Conservation (phyloP, 345 rosid genomes). For the Citrus hindsii region DNA sequence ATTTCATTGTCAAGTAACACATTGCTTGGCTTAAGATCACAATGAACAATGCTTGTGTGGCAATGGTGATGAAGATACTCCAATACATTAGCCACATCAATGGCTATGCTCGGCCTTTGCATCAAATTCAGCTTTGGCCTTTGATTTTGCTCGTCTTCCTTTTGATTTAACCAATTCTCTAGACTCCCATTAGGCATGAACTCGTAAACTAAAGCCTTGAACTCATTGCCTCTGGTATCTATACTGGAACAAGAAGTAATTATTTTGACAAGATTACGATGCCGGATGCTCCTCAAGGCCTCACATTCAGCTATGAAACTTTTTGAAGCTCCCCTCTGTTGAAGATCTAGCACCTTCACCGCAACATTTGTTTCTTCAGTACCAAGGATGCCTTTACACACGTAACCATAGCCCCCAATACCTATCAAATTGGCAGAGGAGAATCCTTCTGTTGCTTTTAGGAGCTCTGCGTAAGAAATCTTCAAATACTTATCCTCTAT, state of each 20-base stretch:
- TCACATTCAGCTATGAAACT: slow-evolving; percentile 30
- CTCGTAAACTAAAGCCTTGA: slow-evolving; percentile 26
- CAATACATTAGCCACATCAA: slow-evolving; percentile 27
- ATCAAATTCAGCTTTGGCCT: background rate
- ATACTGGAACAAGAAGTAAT: slow-evolving; percentile 17
- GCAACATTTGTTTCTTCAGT: slow-evolving; percentile 14
- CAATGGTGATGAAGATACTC: slow-evolving; percentile 29
- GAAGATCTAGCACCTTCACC: slow-evolving; percentile 23
- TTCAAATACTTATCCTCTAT: background rate
- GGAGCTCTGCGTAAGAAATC: background rate
- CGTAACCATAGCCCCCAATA: background rate
- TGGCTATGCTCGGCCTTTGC: slow-evolving; percentile 25
- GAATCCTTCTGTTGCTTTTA: background rate
- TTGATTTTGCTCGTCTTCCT: background rate
- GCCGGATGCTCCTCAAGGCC: slow-evolving; percentile 18
- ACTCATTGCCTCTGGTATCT: slow-evolving; percentile 24
- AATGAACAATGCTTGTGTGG: slow-evolving; percentile 25
- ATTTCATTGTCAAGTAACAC: slow-evolving; percentile 22
- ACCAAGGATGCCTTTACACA: slow-evolving; percentile 15
- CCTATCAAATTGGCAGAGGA: background rate
- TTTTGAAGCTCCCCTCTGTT: slow-evolving; percentile 19
- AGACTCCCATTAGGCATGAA: slow-evolving; percentile 28
- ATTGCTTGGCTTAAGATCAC: slow-evolving; percentile 35
- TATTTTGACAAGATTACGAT: slow-evolving; percentile 21
- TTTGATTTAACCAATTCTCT: slow-evolving; percentile 19